Percentiles rank a stretch among this genome's conserved stretches.
Conservation (phyloP, 2,329 filamentous ascomycete species). For the Talaromyces pinophilus region DNA sequence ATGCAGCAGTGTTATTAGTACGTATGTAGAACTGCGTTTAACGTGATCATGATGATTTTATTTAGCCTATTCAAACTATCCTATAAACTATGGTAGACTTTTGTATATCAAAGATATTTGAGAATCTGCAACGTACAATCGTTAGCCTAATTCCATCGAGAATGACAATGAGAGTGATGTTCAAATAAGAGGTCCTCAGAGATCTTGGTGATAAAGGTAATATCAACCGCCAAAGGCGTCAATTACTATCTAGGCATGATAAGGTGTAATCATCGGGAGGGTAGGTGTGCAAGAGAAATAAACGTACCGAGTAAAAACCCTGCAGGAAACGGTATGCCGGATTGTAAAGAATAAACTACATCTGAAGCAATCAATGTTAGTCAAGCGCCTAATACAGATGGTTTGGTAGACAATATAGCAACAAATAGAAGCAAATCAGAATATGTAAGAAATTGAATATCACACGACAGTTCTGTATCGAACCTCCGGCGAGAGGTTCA, state of each 20-base stretch:
- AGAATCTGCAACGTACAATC: not conserved
- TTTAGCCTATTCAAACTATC: not conserved
- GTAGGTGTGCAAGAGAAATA: conserved; percentile 16
- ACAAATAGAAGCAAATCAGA: conserved; percentile 62
- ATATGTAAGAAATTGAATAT: conserved; percentile 99
- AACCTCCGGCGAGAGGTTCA: conserved; percentile 88
- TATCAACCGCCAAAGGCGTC: conserved; percentile 61
- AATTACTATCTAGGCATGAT: conserved; percentile 68
- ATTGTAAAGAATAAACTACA: not conserved
- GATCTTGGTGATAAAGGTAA: conserved; percentile 66
- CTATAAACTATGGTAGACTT: not conserved
- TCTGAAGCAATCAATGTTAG: not conserved
- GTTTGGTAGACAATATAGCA: not conserved
- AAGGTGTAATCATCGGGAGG: conserved; percentile 66
- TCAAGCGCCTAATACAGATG: not conserved
- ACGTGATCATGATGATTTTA: conserved; percentile 15
- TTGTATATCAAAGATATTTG: not conserved
- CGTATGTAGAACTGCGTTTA: conserved; percentile 10
- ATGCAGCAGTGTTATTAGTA: conserved; percentile 12
- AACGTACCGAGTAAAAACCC: conserved; percentile 31
- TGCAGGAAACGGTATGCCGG: too few species aligned
- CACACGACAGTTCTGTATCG: conserved; percentile 74
- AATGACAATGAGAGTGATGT: not conserved
- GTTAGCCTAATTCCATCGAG: not conserved
- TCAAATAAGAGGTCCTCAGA: conserved; percentile 54